A percentile compares a stretch with the other conserved stretches of the same genome.
phyloP scores from a whole-genome alignment of 768 basidiomycete species.

The Mycena capillaripes region DNA sequence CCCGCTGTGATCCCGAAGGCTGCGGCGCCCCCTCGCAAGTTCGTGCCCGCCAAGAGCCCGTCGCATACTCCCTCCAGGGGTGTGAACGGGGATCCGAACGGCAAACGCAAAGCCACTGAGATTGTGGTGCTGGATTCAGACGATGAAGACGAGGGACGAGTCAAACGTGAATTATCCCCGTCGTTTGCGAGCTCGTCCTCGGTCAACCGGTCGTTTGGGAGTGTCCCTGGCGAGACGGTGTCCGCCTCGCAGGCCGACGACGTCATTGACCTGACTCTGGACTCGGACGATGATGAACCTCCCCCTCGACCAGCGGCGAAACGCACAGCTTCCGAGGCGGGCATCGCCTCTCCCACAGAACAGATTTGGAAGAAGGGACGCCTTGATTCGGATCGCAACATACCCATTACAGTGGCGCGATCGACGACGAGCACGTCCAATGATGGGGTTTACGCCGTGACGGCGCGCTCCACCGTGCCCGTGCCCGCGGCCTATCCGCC shows the following conservation, averaged over 20 bases:
- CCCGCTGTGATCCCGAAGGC: slow-evolving; percentile 39
- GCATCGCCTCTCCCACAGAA: slow-evolving; percentile 67
- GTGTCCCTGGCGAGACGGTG: slow-evolving; percentile 44
- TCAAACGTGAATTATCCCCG: slow-evolving; percentile 82
- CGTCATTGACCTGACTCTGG: slow-evolving; percentile 89
- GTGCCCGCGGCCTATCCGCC: background rate
- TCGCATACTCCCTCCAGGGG: slow-evolving; percentile 37
- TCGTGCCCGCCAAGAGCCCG: slow-evolving; percentile 43
- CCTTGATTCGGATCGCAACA: slow-evolving; percentile 47
- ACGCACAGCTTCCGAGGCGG: slow-evolving; percentile 71
- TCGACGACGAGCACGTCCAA: slow-evolving; percentile 1
- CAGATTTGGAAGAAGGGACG: slow-evolving; percentile 81
- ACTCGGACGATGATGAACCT: slow-evolving; percentile 79
- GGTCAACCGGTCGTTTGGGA: slow-evolving; percentile 48
- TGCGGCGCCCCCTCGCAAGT: slow-evolving; percentile 50
- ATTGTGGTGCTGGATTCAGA: slow-evolving; percentile 82
- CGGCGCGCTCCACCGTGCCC: slow-evolving; percentile 13
- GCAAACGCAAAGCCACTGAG: slow-evolving; percentile 64
- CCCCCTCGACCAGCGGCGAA: slow-evolving; percentile 60
- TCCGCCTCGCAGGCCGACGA: slow-evolving; percentile 53
- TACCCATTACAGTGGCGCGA: slow-evolving; percentile 8
- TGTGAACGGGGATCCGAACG: slow-evolving; percentile 52
- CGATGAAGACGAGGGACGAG: slow-evolving; percentile 82
- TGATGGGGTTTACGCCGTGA: slow-evolving; percentile 22
- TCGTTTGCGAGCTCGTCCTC: slow-evolving; percentile 65